Conservation (phyloP, 139 green algal genomes). For the Micromonas commoda region DNA sequence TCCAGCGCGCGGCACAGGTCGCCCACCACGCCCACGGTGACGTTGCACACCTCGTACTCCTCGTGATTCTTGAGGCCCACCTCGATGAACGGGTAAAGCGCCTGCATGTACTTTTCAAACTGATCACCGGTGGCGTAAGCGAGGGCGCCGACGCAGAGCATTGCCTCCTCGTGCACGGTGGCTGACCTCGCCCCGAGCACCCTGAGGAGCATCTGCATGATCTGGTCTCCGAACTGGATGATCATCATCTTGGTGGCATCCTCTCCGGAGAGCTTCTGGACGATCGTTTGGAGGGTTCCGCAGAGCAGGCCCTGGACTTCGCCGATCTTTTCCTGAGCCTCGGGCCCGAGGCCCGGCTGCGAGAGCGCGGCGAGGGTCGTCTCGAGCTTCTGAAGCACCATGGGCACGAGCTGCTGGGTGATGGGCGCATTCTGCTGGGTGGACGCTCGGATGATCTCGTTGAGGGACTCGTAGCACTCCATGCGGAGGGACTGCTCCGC, state of each 20-base stretch:
- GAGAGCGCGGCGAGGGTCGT: constrained; percentile 44
- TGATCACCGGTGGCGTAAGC: constrained; percentile 61
- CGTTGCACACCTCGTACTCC: constrained; percentile 56
- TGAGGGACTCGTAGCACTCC: constrained; percentile 89
- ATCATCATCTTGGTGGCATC: constrained; percentile 60
- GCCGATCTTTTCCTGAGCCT: constrained; percentile 36
- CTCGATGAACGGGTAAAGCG: constrained; percentile 76
- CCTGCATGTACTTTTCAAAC: constrained; percentile 89
- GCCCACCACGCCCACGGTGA: constrained; percentile 81
- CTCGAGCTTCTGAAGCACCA: constrained; percentile 66
- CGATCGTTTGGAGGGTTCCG: constrained; percentile 79
- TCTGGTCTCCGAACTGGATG: constrained; percentile 65
- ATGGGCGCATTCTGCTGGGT: constrained; percentile 64
- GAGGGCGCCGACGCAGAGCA: constrained; percentile 86
- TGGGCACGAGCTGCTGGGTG: constrained; percentile 69
- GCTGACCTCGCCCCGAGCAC: constrained; percentile 45
- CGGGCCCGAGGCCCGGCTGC: constrained; percentile 39
- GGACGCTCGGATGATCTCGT: constrained; percentile 74
- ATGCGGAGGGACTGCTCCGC: constrained; percentile 53
- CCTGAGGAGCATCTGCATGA: constrained; percentile 67
- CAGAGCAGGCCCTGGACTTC: constrained; percentile 75
- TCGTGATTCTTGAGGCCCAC: constrained; percentile 76
- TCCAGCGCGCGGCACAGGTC: constrained; percentile 82
- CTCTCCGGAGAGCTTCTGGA: constrained; percentile 71
- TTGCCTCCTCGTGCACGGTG: constrained; percentile 88